These are phyloP conservation scores for Candida maesae DNA, from an alignment of 805 yeast species.

Conservation along the genomic window DNA sequence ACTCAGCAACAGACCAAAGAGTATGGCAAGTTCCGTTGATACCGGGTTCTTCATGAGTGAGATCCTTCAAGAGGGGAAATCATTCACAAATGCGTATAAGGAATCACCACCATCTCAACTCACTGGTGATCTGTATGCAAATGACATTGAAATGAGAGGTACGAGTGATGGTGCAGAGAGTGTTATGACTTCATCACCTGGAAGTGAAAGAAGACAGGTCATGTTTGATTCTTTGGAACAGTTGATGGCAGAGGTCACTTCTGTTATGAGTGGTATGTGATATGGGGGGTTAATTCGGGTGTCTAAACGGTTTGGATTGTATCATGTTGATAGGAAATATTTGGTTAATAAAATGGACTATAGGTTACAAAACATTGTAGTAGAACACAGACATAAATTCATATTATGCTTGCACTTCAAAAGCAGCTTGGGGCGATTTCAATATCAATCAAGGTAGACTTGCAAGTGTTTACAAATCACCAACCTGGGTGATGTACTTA, in stretches of 20 bases:
- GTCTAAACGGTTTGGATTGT: no score
- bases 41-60: slow-evolving; percentile 21
- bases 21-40: slow-evolving; percentile 23
- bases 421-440: no score
- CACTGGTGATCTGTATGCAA: neutral
- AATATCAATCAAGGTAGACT: no score
- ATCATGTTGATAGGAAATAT: no score
- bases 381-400: no score
- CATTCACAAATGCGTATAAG: slow-evolving; percentile 7
- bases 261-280: slow-evolving; percentile 10
- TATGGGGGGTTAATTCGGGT: neutral
- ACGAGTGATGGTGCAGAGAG: slow-evolving; percentile 4
- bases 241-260: slow-evolving; percentile 20
- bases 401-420: no score
- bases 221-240: slow-evolving; percentile 23
- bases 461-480: no score
- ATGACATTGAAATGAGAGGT: slow-evolving; percentile 1
- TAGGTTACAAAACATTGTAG: no score
- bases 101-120: slow-evolving; percentile 5
- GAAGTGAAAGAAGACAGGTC: slow-evolving; percentile 14
- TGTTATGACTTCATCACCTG: slow-evolving; percentile 1
- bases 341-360: no score
- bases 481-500: slow-evolving; percentile 43
- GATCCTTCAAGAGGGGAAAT: slow-evolving; percentile 5
- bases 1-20: slow-evolving; percentile 5